Base-by-base conservation (phyloP, 257 asterid species). In the Plantago elongata region DNA sequence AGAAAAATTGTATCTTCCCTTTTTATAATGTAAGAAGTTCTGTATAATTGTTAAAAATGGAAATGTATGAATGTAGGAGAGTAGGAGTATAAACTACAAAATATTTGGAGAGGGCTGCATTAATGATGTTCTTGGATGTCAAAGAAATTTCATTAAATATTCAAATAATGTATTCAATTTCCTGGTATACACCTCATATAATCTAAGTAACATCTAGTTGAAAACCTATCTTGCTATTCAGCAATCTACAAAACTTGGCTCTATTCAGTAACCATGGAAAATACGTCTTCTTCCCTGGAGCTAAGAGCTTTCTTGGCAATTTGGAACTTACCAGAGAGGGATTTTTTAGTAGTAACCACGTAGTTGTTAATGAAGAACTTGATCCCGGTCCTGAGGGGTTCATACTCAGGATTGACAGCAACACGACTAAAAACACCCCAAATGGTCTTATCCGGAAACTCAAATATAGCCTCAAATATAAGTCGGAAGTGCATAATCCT, bases 391-490 rank as follows among this genome's bases (percentile, higher is more conserved):
- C 88, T 75, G 29, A 93, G 91, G 16, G 80, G 18, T 68, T 93
- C 97, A 29, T 81, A 72, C 75, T 93, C 97, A 0, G 91, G 89
- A 17, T 74, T 54, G 69, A 70, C 69, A 70, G 97, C 97, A 34
- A 93, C 63, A 43, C 99, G 96, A 3, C 95, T 80, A 55, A 93
- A 93, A 8, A 84, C 64, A 54, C 85, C 89, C 97, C 97, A 93
- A 18, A 93, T 70, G 5, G 77, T 69, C 77, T 83, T 78, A 55
- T 87, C 95, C 0, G 96, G 70, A 9, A 79, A 77, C 80, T 75
- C 90, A 17, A 93, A 76, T 66, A 85, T 62, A 57, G 86, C 81
- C 76, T 83, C 92, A 49, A 93, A 93, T 18, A 93, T 80, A 87
- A 93, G 70, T 42, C 94, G 84, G 29, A 93, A 87, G 75, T 93